These are phyloP conservation scores for Rusavskia elegans DNA, from an alignment of 495 filamentous ascomycete genomes.

Conservation along the genomic window DNA sequence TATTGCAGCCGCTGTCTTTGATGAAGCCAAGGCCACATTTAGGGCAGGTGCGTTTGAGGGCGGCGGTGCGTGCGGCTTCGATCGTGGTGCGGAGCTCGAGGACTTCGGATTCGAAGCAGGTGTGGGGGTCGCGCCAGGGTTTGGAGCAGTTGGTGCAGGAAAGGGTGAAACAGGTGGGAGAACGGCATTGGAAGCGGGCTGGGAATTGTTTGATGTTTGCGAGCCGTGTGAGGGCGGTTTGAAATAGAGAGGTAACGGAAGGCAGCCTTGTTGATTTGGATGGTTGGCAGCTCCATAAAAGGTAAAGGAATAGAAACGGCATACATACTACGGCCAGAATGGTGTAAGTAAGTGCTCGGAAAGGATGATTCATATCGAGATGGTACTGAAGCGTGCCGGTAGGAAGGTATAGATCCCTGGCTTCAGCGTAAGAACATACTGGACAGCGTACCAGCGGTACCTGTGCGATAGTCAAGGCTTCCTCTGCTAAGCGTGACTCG, in stretches of 20 bases:
- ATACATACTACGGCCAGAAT: constrained; percentile 22
- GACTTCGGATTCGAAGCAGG: constrained; percentile 44
- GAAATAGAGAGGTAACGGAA: constrained; percentile 26
- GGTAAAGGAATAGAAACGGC: constrained; percentile 20
- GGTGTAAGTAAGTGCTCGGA: constrained; percentile 16
- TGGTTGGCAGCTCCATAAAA: constrained; percentile 28
- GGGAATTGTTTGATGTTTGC: constrained; percentile 44
- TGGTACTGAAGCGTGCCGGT: constrained; percentile 26
- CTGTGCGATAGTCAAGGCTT: constrained; percentile 51
- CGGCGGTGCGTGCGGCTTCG: constrained; percentile 79
- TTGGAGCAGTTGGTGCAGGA: constrained; percentile 68
- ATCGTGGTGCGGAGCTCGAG: constrained; percentile 63
- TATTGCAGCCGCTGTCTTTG: constrained; percentile 88
- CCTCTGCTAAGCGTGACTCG: constrained; percentile 58
- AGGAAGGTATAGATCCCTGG: constrained; percentile 60
- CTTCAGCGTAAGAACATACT: constrained; percentile 81
- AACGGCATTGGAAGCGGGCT: constrained; percentile 58
- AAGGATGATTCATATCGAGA: constrained; percentile 21
- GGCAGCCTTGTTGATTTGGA: constrained; percentile 21
- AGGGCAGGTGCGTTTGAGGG: constrained; percentile 91
- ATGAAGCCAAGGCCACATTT: constrained; percentile 80
- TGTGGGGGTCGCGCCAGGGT: constrained; percentile 50
- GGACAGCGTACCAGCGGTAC: constrained; percentile 74
- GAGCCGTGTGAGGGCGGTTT: constrained; percentile 41
- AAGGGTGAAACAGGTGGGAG: constrained; percentile 42